A percentile compares a stretch with the other conserved stretches of the same genome.
Conservation (phyloP, 768 basidiomycete species). For the Leccinum variicolor region DNA sequence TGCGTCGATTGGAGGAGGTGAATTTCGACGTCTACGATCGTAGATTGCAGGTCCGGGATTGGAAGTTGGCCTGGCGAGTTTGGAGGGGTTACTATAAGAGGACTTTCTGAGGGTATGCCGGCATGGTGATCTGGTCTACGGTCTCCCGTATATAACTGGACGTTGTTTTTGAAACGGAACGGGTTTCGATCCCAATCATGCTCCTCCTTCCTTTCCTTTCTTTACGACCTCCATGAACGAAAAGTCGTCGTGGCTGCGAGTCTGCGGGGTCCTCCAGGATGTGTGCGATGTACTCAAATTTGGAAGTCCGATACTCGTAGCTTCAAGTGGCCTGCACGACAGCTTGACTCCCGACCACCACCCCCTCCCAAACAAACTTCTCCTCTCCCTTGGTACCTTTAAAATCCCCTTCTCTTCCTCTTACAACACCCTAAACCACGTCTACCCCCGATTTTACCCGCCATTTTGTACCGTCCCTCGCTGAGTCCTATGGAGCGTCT, state of each 20-base stretch:
- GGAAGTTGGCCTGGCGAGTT: conserved; percentile 75
- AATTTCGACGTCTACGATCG: conserved; percentile 73
- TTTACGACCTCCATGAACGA: background rate
- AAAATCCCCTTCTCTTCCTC: background rate
- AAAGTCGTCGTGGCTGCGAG: conserved; percentile 19
- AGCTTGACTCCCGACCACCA: conserved; percentile 34
- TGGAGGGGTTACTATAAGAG: conserved; percentile 51
- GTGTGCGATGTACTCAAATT: conserved; percentile 29
- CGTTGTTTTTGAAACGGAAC: background rate
- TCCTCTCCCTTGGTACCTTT: conserved; percentile 5
- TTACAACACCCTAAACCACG: background rate
- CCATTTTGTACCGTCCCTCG: background rate
- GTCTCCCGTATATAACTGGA: conserved; percentile 7
- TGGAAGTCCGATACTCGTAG: conserved; percentile 35
- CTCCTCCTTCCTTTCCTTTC: background rate
- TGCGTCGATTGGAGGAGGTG: conserved; percentile 61
- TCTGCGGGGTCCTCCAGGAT: conserved; percentile 30
- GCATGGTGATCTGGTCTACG: conserved; percentile 22
- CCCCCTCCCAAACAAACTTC: conserved; percentile 31
- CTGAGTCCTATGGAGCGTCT: conserved; percentile 53
- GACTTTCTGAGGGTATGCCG: conserved; percentile 33
- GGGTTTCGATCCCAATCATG: background rate
- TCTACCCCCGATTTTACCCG: conserved; percentile 3
- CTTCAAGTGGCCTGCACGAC: conserved; percentile 29
- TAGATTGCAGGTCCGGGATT: conserved; percentile 61